Evolutionary conservation across 2,329 filamentous ascomycete genomes (phyloP), one percentile per base, ranked within the genome.

Genomic region (Xylariales sp.): DNA sequence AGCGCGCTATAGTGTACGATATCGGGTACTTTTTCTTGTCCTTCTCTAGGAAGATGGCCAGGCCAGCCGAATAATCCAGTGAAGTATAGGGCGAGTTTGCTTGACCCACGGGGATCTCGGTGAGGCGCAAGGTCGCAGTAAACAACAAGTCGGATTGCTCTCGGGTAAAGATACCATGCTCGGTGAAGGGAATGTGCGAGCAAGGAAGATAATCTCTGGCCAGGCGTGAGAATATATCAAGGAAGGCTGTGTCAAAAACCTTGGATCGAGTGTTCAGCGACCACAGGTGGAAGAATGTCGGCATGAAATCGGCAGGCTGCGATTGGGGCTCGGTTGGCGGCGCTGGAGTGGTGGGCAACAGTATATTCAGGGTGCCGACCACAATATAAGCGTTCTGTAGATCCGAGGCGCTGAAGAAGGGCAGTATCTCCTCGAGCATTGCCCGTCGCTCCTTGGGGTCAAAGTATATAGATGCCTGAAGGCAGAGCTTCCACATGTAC

Each of bases 221-320:
- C 54, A 96, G 69, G 37, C 93, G 77, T 11, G 93, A 97, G 45
- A 95, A 78, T 21, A 95, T 76, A 61, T 98, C 93, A 46, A 97
- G 77, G 53, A 95, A 90, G 45, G 85, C 84, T 41, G 86, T 78
- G 60, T 98, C 93, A 44, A 93, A 85, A 4, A 81, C 75, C 61
- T 88, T 93, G 1, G 91, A 97, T 36, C 94, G 77, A 50, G 88
- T 93, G 48, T 97, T 81, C 29, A 97, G 72, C 2, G 90, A 93
- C 93, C 93, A 98, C 2, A 97, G 66, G 60, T 98, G 93, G 69
- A 98, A 98, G 51, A 95, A 84, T 1, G 91, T 95, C 4, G 93
- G 93, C 24, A 97, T 68, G 54, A 94, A 91, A 55, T 91, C 82
- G 48, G 90, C 83, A 1, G 93, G 91, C 50, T 89, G 82, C n/a